These are phyloP conservation scores for Coniosporium tulheliwenetii DNA, from an alignment of 2,329 filamentous ascomycete species.

Conservation along the genomic window DNA sequence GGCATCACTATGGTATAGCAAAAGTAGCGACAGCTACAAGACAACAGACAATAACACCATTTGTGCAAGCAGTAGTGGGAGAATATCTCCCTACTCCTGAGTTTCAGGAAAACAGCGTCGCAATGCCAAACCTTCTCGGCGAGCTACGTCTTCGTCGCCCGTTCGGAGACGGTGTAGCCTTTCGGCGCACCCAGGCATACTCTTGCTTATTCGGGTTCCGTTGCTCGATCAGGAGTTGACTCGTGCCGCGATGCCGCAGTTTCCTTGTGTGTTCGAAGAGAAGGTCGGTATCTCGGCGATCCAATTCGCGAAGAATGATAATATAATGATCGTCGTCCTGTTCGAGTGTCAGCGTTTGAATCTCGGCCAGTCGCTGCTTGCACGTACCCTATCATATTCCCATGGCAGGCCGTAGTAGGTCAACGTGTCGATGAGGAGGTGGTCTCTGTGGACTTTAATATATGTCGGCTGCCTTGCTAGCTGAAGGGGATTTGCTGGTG, in stretches of 20 bases:
- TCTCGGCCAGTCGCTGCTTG: constrained; percentile 2
- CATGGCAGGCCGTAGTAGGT: constrained; percentile 32
- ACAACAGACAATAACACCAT: too few relatives aligned
- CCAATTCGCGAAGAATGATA: constrained; percentile 34
- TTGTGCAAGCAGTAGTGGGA: too few relatives aligned
- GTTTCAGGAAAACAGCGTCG: too few relatives aligned
- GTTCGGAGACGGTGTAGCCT: background rate
- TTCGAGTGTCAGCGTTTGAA: background rate
- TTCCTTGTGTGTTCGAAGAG: constrained; percentile 34
- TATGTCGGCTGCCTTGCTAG: constrained; percentile 21
- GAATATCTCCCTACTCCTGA: too few relatives aligned
- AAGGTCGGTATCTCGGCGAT: constrained; percentile 29
- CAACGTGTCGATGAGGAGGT: constrained; percentile 29
- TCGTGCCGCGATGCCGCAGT: constrained; percentile 18
- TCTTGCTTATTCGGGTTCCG: constrained; percentile 21
- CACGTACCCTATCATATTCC: constrained; percentile 29
- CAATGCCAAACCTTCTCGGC: too few relatives aligned
- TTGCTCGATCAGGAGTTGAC: constrained; percentile 25
- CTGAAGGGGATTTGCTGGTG: constrained; percentile 1
- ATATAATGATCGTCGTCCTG: constrained; percentile 30
- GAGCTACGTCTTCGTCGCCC: too few relatives aligned
- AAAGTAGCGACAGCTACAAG: too few relatives aligned
- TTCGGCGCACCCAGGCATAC: constrained; percentile 27
- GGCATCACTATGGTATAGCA: too few relatives aligned
- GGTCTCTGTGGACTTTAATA: constrained; percentile 29